Evolutionary conservation across 192 early-diverging fungal species (phyloP), one percentile per base, ranked within the genome.

Genomic region (Coemansia sp.): DNA sequence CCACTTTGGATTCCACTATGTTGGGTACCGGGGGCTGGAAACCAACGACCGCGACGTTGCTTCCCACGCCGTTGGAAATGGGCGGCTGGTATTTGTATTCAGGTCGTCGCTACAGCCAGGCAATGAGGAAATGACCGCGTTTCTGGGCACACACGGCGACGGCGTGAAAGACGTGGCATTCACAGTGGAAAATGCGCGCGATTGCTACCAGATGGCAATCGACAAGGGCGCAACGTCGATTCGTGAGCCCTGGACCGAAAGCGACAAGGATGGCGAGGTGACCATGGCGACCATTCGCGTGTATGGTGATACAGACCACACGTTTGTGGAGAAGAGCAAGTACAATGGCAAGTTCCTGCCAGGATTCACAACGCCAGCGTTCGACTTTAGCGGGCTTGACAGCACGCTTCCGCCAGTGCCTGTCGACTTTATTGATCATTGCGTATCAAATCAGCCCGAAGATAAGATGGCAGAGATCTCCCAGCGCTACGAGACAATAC

Each of bases 241-340:
- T 38, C 80, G 79, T 15, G 85, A 82, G 32, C 94, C 96, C 6
- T 83, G 85, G 72, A 92, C 86, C 60, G 87, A 89, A 55, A 64
- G 70, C 32, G 96, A 97, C 75, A 83, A 90, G 60, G 38, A 92
- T 61, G 96, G 96, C n/a, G 71, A 80, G 2, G 94, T 95, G 21
- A 74, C 89, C 18, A 89, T 96, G 85, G 93, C 94, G 44, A 97
- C 94, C 43, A 85, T 98, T 55, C 83, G 85, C 41, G 76, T 85
- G 78, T 96, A 96, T 76, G 93, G 94, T 75, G 93, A 97, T 74
- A 88, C 89, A n/a, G 87, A 93, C 58, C 94, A 98, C 79, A 95
- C 93, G 31, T 91, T 97, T 69, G 86, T 98, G 51, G 81, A 98
- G 71, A 85, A 88, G 37, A 79, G 51, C 42, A 68, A 69, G 37